These are phyloP conservation scores for Alnus rubra DNA, from an alignment of 306 rosid genomes.

Conservation along the genomic window DNA sequence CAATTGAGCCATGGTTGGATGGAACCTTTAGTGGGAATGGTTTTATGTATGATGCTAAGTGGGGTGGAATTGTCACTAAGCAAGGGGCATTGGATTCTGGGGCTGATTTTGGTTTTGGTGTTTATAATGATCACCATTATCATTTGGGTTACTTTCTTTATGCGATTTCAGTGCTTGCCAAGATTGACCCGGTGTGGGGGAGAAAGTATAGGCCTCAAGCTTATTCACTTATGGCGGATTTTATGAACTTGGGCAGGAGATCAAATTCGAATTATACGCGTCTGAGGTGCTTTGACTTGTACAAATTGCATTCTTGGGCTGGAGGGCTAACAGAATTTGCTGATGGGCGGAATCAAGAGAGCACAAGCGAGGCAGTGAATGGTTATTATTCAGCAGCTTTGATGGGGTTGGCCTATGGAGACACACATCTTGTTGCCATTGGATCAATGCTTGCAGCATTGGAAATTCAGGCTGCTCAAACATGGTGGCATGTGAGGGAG, in stretches of 20 bases:
- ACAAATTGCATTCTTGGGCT: slow-evolving; percentile 80
- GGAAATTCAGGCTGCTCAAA: slow-evolving; percentile 69
- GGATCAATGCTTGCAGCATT: slow-evolving; percentile 68
- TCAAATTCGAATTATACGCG: slow-evolving; percentile 52
- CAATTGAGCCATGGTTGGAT: slow-evolving; percentile 81
- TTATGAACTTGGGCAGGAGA: slow-evolving; percentile 48
- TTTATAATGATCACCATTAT: too few species aligned
- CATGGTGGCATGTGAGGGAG: slow-evolving; percentile 82
- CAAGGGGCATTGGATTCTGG: too few species aligned
- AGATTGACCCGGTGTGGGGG: slow-evolving; percentile 81
- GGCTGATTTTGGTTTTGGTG: too few species aligned
- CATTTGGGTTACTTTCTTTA: too few species aligned
- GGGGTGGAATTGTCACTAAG: slow-evolving; percentile 77
- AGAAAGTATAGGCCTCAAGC: slow-evolving; percentile 64
- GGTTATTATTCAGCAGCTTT: slow-evolving; percentile 83
- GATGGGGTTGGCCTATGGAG: slow-evolving; percentile 79
- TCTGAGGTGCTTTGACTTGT: slow-evolving; percentile 73
- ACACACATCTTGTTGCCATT: slow-evolving; percentile 44
- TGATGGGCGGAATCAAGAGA: too few species aligned
- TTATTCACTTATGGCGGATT: slow-evolving; percentile 68
- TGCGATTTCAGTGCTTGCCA: slow-evolving; percentile 28
- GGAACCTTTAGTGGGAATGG: slow-evolving; percentile 79
- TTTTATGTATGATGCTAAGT: slow-evolving; percentile 62
- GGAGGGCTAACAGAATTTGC: too few species aligned
- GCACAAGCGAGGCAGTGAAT: slow-evolving; percentile 61